phyloP scores from a whole-genome alignment of 2,329 filamentous ascomycete species.

The Calonectria crousiana region DNA sequence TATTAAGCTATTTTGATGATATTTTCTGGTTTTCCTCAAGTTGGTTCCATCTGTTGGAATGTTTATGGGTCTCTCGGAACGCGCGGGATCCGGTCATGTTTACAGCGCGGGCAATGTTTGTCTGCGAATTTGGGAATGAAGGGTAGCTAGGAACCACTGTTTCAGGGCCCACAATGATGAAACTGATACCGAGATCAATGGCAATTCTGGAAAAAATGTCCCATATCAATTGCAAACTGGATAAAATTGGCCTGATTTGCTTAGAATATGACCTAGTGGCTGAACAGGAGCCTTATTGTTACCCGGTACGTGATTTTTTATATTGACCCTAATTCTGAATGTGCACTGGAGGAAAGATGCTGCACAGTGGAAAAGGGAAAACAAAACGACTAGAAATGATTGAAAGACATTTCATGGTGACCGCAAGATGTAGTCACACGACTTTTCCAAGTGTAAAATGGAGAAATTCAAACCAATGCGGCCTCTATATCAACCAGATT shows the following conservation, averaged over 20 bases:
- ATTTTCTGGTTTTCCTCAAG: background rate
- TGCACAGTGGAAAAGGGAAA: background rate
- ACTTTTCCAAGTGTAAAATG: no score
- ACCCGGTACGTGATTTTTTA: background rate
- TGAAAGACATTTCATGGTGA: background rate
- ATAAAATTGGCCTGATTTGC: background rate
- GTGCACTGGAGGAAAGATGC: background rate
- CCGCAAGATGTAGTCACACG: background rate
- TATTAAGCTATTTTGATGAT: background rate
- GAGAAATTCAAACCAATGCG: background rate
- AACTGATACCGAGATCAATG: background rate
- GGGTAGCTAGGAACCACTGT: background rate
- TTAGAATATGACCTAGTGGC: background rate
- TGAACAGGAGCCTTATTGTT: no score
- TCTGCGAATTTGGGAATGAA: background rate
- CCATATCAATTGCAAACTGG: background rate
- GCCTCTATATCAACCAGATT: background rate
- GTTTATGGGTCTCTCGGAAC: background rate
- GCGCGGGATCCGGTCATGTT: background rate
- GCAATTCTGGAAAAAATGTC: background rate
- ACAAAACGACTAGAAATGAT: background rate
- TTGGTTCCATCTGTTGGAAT: background rate
- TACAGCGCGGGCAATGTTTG: background rate
- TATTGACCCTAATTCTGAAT: background rate
- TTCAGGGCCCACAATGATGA: background rate